These are phyloP conservation scores for Pichia deserticola DNA, from an alignment of 805 yeast species.

Conservation along the genomic window DNA sequence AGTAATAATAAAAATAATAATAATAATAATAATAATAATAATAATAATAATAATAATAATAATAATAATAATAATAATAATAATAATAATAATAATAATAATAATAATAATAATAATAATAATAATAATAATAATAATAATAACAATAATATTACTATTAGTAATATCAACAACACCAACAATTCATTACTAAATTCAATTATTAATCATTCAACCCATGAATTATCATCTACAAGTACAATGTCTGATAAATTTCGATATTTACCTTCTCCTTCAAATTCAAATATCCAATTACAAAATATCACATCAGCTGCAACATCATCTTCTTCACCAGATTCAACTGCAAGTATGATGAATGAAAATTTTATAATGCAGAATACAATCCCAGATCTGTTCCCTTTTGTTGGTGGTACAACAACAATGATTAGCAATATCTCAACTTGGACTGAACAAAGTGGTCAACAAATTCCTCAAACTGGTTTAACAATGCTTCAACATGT, in stretches of 20 bases:
- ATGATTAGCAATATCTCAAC: slow-evolving; percentile 56
- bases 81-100: too few relatives aligned
- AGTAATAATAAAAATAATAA: background rate
- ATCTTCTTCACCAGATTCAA: background rate
- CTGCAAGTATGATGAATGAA: background rate
- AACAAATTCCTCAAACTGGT: slow-evolving; percentile 32
- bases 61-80: too few relatives aligned
- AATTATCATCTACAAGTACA: slow-evolving; percentile 4
- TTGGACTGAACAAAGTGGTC: slow-evolving; percentile 48
- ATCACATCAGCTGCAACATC: background rate
- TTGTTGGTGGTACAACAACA: slow-evolving; percentile 43
- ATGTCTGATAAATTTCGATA: background rate
- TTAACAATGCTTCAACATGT: slow-evolving; percentile 21
- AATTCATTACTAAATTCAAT: background rate
- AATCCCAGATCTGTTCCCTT: slow-evolving; percentile 27
- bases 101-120: too few relatives aligned
- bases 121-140: too few relatives aligned
- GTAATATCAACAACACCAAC: too few relatives aligned
- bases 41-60: too few relatives aligned
- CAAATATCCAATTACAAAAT: background rate
- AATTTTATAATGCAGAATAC: slow-evolving; percentile 15
- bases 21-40: too few relatives aligned
- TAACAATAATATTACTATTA: too few relatives aligned
- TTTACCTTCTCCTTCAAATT: background rate
- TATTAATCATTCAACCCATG: background rate